These are phyloP conservation scores for Fabrea salina DNA, from an alignment of 169 alveolate species.

Conservation along the genomic window DNA sequence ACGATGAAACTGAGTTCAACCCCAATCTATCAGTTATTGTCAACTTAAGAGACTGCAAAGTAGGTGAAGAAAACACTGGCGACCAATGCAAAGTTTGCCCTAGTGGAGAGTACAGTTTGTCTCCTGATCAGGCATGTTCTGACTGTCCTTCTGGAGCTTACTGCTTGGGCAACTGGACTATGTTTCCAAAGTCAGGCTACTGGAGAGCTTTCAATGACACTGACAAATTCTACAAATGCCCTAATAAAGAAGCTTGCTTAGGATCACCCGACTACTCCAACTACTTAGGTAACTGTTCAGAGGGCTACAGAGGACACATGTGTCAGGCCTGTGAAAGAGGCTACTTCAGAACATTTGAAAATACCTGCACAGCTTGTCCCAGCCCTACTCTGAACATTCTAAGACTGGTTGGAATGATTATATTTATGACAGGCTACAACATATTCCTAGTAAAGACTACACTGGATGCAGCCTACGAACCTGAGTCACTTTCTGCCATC, in stretches of 20 bases:
- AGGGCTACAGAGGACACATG: constrained; percentile 54
- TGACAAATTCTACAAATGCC: not conserved
- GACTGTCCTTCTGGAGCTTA: constrained; percentile 16
- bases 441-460: constrained; percentile 39
- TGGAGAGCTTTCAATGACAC: constrained; percentile 1
- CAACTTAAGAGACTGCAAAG: not conserved
- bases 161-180: constrained; percentile 12
- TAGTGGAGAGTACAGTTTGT: not conserved
- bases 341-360: constrained; percentile 42
- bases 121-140: not conserved
- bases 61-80: not conserved
- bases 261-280: not conserved
- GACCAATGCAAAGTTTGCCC: not conserved
- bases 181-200: constrained; percentile 10
- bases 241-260: not conserved
- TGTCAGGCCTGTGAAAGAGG: constrained; percentile 58
- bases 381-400: not conserved
- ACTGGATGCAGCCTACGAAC: constrained; percentile 31
- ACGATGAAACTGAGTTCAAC: not conserved
- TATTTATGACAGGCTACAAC: constrained; percentile 22
- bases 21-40: not conserved
- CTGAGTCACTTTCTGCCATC: constrained; percentile 25
- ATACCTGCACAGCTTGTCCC: constrained; percentile 53
- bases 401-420: not conserved
- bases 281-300: not conserved